A percentile compares a stretch with the other conserved stretches of the same genome.
Evolutionary conservation across 2,329 filamentous ascomycete genomes (phyloP).

Genomic region (Aaosphaeria arxii): DNA sequence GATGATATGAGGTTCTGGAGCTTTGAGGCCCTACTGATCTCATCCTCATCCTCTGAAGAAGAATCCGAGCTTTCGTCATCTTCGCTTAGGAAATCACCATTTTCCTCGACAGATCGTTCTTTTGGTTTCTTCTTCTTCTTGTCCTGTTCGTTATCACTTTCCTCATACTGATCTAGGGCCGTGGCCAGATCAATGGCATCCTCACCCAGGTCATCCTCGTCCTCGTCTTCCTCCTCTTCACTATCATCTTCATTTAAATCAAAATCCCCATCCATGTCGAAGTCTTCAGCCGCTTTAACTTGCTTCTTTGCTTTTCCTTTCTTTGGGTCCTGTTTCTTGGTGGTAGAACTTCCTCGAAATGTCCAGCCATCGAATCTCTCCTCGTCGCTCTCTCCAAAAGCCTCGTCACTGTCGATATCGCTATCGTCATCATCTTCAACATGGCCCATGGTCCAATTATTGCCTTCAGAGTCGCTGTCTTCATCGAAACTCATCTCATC

Average conservation of each 20-base stretch:
- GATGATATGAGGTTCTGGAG: slow-evolving; percentile 68
- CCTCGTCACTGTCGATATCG: slow-evolving; percentile 72
- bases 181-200: slow-evolving; percentile 63
- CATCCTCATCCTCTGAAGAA: slow-evolving; percentile 48
- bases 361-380: slow-evolving; percentile 78
- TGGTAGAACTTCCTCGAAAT: slow-evolving; percentile 57
- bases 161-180: slow-evolving; percentile 53
- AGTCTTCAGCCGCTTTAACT: slow-evolving; percentile 25
- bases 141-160: slow-evolving; percentile 30
- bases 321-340: slow-evolving; percentile 50
- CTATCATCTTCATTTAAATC: slow-evolving; percentile 46
- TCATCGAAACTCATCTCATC: slow-evolving; percentile 62
- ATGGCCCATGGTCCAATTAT: slow-evolving; percentile 77
- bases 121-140: slow-evolving; percentile 20
- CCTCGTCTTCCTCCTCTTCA: slow-evolving; percentile 50
- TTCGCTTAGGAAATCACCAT: slow-evolving; percentile 52
- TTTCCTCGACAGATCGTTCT: slow-evolving; percentile 38
- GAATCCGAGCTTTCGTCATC: slow-evolving; percentile 47
- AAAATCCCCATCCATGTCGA: slow-evolving; percentile 14
- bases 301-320: slow-evolving; percentile 39
- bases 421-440: slow-evolving; percentile 66
- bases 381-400: slow-evolving; percentile 84
- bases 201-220: slow-evolving; percentile 62
- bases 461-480: slow-evolving; percentile 80
- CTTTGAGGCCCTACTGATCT: slow-evolving; percentile 55